Percentiles rank a stretch among this genome's conserved stretches.
Conservation (phyloP, 306 rosid species). For the Pueraria montana region DNA sequence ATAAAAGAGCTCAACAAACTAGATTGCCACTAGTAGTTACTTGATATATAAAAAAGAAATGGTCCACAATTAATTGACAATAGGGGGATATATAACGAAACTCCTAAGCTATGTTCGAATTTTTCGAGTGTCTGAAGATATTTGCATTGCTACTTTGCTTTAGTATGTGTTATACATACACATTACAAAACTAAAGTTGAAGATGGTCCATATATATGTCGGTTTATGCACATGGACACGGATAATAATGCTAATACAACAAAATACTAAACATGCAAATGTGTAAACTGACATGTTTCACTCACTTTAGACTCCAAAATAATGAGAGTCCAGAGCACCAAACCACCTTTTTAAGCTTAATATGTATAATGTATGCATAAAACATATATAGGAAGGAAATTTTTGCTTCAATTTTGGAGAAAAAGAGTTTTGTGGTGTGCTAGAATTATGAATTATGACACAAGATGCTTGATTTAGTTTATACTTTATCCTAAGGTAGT, state of each 20-base stretch:
- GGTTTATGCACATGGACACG: neutral
- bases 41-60: slow-evolving; percentile 17
- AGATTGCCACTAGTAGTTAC: neutral
- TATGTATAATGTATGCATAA: neutral
- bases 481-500: slow-evolving; percentile 14
- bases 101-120: neutral
- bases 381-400: neutral
- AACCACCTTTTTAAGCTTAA: neutral
- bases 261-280: neutral
- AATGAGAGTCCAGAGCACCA: neutral
- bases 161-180: neutral
- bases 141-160: no score
- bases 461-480: slow-evolving; percentile 8
- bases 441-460: neutral
- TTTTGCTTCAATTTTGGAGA: neutral
- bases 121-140: neutral
- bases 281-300: no score
- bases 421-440: neutral
- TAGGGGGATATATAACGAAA: neutral
- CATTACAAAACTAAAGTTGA: neutral
- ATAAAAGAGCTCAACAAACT: neutral
- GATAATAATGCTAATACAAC: neutral
- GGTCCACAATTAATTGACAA: slow-evolving; percentile 14
- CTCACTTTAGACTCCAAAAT: neutral
- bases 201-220: neutral